Base-by-base conservation (phyloP, 345 rosid species). In the Ceriops decandra region DNA sequence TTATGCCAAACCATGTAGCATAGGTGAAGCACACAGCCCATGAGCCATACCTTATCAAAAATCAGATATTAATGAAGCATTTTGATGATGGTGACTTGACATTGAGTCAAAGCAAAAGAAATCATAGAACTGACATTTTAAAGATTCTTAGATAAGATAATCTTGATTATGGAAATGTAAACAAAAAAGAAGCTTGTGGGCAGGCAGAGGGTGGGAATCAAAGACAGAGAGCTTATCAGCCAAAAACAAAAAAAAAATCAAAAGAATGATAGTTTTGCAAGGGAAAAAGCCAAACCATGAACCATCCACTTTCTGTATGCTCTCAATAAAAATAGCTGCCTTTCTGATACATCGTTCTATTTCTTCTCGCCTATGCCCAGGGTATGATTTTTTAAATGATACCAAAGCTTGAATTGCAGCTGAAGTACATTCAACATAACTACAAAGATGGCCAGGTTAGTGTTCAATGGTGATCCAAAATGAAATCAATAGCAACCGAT, bases 1-100 rank as follows among this genome's bases (percentile, higher is more conserved):
- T 85, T 64, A 92, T 78, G 65, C 92, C 96, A 72, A 90, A 92
- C 98, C 96, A 92, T 13, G 80, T 82, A 66, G 80, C 96, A 56
- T 92, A 88, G 22, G 96, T 89, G 83, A 85, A 92, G 83, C 98
- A 89, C 68, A 92, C 95, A 73, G 77, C 95, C 96, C 95, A 92
- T 33, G 98, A 92, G 38, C 99, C 99, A 81, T 95, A 88, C 99
- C 99, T 91, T 75, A 46, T 56, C 16, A 69, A 32, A 65, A 24
- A 27, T 42, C 30, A 51, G 24, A 52, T 62, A 42, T 57, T 7
- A 22, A 62, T 0, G 7, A 32, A 62, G 54, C 65, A 33, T 33
- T 63, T 16, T 21, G 72, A 52, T 42, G 4, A 10, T 21, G 27
- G 27, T 9, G 56, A 35, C 21, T 19, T 10, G 35, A 52, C 63